Evolutionary conservation across 2,329 filamentous ascomycete species (phyloP), one percentile per base, ranked within the genome.

Genomic region (Thielaviopsis cerberus): DNA sequence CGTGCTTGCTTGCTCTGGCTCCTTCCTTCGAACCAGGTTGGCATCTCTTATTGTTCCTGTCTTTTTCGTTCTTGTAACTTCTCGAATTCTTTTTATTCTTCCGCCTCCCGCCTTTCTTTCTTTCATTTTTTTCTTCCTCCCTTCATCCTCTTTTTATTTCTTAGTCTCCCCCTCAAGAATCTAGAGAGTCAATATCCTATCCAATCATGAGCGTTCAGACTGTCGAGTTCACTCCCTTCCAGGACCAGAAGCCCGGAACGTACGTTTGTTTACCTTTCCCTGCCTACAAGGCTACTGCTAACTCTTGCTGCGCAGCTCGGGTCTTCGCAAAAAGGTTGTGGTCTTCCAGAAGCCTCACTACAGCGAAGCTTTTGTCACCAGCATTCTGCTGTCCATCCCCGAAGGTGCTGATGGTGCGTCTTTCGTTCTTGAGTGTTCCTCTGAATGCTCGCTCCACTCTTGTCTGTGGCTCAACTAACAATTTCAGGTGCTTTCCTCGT

Each of bases 231-330:
- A 82, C 82, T 71, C 81, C 90, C 61, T 96, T 92, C 73, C 79
- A 85, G 63, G 92, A 97, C 79, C 92, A 98, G 80, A 98, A 98
- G 80, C 89, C 91, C 63, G 91, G 91, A 80, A 97, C 91, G 91
- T 96, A 82, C 73, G 91, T 89, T 50, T 26, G 13, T 23, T n/a
- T 45, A 10, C 17, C 30, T 20, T 41, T 3, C 25, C 8, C 41
- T 48, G 4, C 8, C 34, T 17, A 48, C 41, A 48, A 45, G 37
- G 41, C 41, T 22, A n/a, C 22, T 56, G n/a, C 24, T 27, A 24
- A 55, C 57, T 53, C 64, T 62, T 24, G 50, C 52, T 60, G 57
- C 62, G 59, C 67, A 97, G 91, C 65, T 98, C 92, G 64, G 92
- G 92, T 72, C 88, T 98, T 72, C 89, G 92, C 64, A 98, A 98